Conservation (phyloP, 768 basidiomycete genomes). For the Coprinellus micaceus region DNA sequence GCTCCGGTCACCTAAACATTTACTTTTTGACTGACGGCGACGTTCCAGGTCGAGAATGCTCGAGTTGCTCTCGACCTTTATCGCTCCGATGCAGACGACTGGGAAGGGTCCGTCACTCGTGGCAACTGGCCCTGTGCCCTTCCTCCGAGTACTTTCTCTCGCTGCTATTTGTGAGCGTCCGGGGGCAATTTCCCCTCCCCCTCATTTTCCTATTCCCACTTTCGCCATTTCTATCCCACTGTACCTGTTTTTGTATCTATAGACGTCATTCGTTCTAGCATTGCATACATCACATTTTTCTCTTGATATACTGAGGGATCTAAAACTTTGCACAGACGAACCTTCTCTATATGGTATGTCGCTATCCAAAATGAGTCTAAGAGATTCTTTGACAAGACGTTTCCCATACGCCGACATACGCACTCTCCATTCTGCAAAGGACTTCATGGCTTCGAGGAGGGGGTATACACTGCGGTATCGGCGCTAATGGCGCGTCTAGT, state of each 20-base stretch:
- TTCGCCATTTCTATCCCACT: not conserved
- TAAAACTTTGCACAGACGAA: not conserved
- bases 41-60: slow-evolving; percentile 68
- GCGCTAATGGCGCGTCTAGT: slow-evolving; percentile 1
- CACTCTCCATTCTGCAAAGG: too few species aligned
- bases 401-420: too few species aligned
- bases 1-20: slow-evolving; percentile 2
- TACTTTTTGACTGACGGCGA: not conserved
- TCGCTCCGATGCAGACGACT: slow-evolving; percentile 55
- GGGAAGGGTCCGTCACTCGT: slow-evolving; percentile 58
- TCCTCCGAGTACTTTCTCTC: slow-evolving; percentile 76
- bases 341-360: slow-evolving; percentile 10
- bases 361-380: slow-evolving; percentile 7
- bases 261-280: not conserved
- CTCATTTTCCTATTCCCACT: slow-evolving; percentile 9
- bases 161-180: slow-evolving; percentile 60
- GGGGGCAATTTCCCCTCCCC: not conserved
- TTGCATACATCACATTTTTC: not conserved
- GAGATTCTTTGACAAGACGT: not conserved
- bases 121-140: slow-evolving; percentile 74
- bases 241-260: not conserved
- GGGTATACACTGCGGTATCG: too few species aligned
- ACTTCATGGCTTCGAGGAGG: too few species aligned
- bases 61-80: slow-evolving; percentile 56
- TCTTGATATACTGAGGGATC: not conserved